Conservation (phyloP, 2,329 filamentous ascomycete species). For the Cercospora sp. region DNA sequence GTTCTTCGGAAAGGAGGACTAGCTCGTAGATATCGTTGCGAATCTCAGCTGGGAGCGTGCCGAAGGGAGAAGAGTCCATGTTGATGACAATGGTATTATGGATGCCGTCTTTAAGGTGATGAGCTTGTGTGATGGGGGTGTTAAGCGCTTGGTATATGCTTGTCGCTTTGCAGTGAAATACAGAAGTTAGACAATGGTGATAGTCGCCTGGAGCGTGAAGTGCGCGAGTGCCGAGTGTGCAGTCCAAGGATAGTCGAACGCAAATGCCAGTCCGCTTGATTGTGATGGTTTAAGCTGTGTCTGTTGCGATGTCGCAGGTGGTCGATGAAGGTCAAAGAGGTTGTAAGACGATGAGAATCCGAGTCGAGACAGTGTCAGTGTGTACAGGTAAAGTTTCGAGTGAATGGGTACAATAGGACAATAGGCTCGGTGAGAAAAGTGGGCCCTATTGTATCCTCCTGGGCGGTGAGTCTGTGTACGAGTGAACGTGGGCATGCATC, state of each 20-base stretch:
- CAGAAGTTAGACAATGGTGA: not conserved
- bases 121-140: not conserved
- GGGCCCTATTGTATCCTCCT: not conserved
- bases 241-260: not conserved
- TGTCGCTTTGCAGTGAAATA: not conserved
- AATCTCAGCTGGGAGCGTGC: not conserved
- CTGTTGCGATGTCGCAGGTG: not conserved
- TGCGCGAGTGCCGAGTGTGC: not conserved
- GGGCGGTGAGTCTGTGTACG: not conserved
- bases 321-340: not conserved
- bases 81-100: not conserved
- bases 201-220: not conserved
- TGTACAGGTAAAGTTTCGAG: not conserved
- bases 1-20: not conserved
- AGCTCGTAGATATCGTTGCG: slow-evolving; percentile 1
- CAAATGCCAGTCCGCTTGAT: not conserved
- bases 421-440: not conserved
- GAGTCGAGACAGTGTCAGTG: too few relatives aligned
- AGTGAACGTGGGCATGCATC: not conserved
- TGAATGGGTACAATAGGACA: not conserved
- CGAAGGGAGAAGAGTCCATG: slow-evolving; percentile 4
- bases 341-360: not conserved
- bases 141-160: not conserved
- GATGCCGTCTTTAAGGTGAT: not conserved
- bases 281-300: not conserved